Base-by-base conservation (phyloP, 306 rosid genomes). In the Dryas drummondii region DNA sequence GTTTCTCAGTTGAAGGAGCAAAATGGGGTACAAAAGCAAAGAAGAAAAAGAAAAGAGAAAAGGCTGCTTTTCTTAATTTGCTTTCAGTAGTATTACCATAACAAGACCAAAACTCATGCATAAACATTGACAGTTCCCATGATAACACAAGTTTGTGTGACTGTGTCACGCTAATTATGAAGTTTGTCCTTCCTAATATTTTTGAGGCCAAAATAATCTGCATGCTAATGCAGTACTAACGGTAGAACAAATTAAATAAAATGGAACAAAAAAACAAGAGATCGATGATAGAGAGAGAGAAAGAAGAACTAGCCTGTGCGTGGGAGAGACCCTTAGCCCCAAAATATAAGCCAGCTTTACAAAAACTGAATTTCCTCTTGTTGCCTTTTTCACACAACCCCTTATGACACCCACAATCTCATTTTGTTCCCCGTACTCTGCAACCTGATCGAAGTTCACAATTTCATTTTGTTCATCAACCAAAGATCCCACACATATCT, bases 311-410 rank as follows among this genome's bases (percentile, higher is more conserved):
- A 1, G 91, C 98, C 98, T 90, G 91, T 92, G 94, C 40, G 76
- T 76, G 0, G 86, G 91, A 46, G 97, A 94, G 83, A 94, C 94
- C 84, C 98, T 87, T 1, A 94, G 91, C 10, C 98, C 98, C 86
- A 94, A 78, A 75, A 94, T 82, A 85, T 91, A 94, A 75, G 93
- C 98, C 58, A 94, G 68, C 85, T 87, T 86, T 26, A 78, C 89
- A 75, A 72, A 85, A 72, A 63, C 77, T 13, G 88, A 87, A 77
- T 84, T 84, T 69, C 89, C 93, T 76, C 82, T 74, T 50, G 93
- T 76, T 37, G 87, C 98, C 75, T 86, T 85, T 75, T 94, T 94
- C 13, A 90, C 88, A 78, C 96, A 94, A n/a, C 96, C 98, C 49
- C 96, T 88, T 82, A 94, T 83, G 72, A 87, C 86, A 56, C 98